Percentiles rank a stretch among this genome's conserved stretches.
phyloP scores from a whole-genome alignment of 345 rosid genomes.

The Hibiscus tridactylites region DNA sequence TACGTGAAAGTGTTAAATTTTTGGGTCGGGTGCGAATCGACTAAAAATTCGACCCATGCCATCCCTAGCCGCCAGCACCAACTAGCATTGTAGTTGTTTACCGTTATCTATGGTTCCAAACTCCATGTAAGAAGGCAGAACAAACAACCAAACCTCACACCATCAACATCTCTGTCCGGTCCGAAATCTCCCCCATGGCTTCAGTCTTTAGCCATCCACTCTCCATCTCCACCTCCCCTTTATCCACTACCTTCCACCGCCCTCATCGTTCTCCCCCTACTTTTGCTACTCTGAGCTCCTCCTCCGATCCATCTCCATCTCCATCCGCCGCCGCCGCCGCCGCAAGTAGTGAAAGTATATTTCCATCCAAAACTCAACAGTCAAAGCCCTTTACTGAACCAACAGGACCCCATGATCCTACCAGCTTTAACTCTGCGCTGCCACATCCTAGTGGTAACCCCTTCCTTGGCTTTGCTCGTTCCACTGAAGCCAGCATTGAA shows the following conservation, averaged over 20 bases:
- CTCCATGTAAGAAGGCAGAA: neutral
- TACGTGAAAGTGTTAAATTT: too few relatives aligned
- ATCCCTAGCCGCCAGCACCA: too few relatives aligned
- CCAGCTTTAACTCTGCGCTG: conserved; percentile 7
- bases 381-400: conserved; percentile 26
- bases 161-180: neutral
- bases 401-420: conserved; percentile 23
- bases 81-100: too few relatives aligned
- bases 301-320: conserved; percentile 35
- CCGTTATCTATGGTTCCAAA: neutral
- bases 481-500: conserved; percentile 69
- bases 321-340: neutral
- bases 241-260: conserved; percentile 27
- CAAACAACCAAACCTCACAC: neutral
- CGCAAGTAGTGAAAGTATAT: conserved; percentile 4
- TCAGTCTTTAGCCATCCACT: conserved; percentile 35
- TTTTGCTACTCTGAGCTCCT: conserved; percentile 37
- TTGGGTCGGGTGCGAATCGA: too few relatives aligned
- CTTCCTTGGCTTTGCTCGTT: conserved; percentile 28
- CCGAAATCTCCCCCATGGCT: conserved; percentile 8
- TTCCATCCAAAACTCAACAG: neutral
- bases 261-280: conserved; percentile 10
- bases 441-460: too few relatives aligned
- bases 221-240: conserved; percentile 21
- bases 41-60: too few relatives aligned